Base-by-base conservation (phyloP, 1,284 basidiomycete genomes). In the Ceraceosorus bombacis region DNA sequence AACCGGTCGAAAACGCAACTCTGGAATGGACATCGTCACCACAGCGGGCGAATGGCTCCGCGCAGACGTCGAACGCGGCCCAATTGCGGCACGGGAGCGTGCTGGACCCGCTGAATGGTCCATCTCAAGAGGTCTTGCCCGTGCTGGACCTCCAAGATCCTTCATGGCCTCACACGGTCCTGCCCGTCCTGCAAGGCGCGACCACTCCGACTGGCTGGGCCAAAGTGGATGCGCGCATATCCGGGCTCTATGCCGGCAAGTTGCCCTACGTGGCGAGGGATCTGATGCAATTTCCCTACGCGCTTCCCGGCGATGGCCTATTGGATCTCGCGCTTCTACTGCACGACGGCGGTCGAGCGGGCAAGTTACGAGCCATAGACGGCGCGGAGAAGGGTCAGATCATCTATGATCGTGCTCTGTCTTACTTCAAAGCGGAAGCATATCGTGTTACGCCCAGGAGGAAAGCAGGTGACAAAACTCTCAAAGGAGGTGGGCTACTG, bases 221-320 rank as follows among this genome's bases (percentile, higher is more conserved):
- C 17, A 66, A 68, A 8, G 59, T 77, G 17, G 48, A 57, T 4
- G 61, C 64, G 12, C 55, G 63, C 9, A 59, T 74, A 13, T 71
- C 74, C 5, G 64, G 66, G 10, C 62, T 77, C 27, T 77, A 76
- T 53, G 70, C 62, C 0, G 75, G 75, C 59, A 77, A 76, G 59
- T 57, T 76, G 37, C 75, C 75, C 5, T 77, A 64, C 50, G 72
- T 77, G 9, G 61, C 68, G 4, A 69, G 75, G 37, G 69, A 73
- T 46, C 62, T 76, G 53, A 66, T 76, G 68, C 72, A 76, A 40
- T 77, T 77, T 51, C 75, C 75, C 0, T 77, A 68, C 55, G 67
- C 73, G 13, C 53, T 76, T 74, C 60, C 66, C 67, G 9, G 58
- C 64, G 9, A 77, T 62, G 6, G 74, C 74, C 9, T 68, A 65